phyloP scores from a whole-genome alignment of 2,329 filamentous ascomycete genomes.

The Diaporthe velutina region DNA sequence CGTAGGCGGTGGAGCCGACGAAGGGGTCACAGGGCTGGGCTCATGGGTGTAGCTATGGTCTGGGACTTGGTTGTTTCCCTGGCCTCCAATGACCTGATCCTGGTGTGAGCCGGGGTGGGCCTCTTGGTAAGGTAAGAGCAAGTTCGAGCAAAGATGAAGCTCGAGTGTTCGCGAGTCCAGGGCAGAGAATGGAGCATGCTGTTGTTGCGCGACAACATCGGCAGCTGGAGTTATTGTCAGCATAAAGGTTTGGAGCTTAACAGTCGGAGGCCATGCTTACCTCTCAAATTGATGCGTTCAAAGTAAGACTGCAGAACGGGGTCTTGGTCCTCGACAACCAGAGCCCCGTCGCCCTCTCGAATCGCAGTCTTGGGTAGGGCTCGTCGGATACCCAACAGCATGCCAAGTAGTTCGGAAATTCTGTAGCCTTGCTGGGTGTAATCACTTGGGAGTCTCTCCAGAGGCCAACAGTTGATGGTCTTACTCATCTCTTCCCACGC shows the following conservation, averaged over 20 bases:
- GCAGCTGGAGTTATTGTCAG: constrained; percentile 47
- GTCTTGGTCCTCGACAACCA: constrained; percentile 62
- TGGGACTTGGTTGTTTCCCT: neutral
- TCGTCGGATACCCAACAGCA: constrained; percentile 72
- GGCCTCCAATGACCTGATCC: constrained; percentile 3
- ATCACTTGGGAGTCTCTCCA: constrained; percentile 67
- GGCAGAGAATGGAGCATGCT: constrained; percentile 64
- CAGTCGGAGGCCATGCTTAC: constrained; percentile 56
- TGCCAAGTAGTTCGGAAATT: constrained; percentile 69
- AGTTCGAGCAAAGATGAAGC: constrained; percentile 58
- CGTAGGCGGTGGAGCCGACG: neutral
- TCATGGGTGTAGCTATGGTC: constrained; percentile 14
- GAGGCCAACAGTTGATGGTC: constrained; percentile 66
- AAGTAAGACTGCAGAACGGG: constrained; percentile 65
- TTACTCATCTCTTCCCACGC: constrained; percentile 73
- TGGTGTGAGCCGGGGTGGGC: constrained; percentile 1
- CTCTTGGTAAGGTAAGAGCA: constrained; percentile 50
- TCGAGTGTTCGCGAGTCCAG: constrained; percentile 61
- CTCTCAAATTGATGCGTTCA: constrained; percentile 66
- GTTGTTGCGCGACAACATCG: constrained; percentile 60
- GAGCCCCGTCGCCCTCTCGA: constrained; percentile 60
- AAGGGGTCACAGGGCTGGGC: neutral
- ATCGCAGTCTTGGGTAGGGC: constrained; percentile 66
- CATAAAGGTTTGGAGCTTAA: neutral
- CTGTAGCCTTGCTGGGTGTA: constrained; percentile 72